Percentiles rank a stretch among this genome's conserved stretches.
Conservation (phyloP, 1,284 basidiomycete genomes). For the Ganoderma multipileum region DNA sequence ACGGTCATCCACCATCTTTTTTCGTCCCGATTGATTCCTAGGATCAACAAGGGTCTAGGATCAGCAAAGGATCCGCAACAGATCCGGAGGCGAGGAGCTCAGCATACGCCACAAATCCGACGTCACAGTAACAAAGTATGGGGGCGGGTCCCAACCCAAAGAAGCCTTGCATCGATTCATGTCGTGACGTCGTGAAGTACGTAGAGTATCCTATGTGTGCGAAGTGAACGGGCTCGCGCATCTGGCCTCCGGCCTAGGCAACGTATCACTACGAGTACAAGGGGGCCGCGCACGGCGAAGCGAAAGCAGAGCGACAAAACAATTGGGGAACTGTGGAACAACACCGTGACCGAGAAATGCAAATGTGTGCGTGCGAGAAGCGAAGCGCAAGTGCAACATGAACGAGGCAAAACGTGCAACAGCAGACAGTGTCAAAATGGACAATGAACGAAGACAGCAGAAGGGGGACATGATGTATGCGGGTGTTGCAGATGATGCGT, state of each 20-base stretch:
- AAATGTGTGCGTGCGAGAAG: slow-evolving; percentile 1
- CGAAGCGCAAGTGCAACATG: slow-evolving; percentile 20
- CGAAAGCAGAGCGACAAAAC: slow-evolving; percentile 31
- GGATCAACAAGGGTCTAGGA: background rate
- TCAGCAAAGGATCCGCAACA: background rate
- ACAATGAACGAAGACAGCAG: too few species aligned
- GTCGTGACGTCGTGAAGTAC: slow-evolving; percentile 18
- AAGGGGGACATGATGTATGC: background rate
- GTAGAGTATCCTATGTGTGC: background rate
- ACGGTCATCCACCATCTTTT: background rate
- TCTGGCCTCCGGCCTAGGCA: background rate
- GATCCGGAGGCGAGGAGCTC: background rate
- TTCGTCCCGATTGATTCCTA: background rate
- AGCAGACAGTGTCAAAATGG: slow-evolving; percentile 7
- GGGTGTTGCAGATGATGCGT: slow-evolving; percentile 14
- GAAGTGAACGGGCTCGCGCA: background rate
- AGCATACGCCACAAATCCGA: background rate
- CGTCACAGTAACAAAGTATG: background rate
- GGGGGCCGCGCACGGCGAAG: slow-evolving; percentile 31
- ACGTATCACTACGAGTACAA: slow-evolving; percentile 22
- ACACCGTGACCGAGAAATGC: slow-evolving; percentile 21
- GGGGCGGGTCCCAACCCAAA: slow-evolving; percentile 26
- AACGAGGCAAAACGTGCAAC: slow-evolving; percentile 7
- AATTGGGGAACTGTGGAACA: slow-evolving; percentile 20
- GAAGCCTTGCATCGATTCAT: slow-evolving; percentile 29